Evolutionary conservation across 495 filamentous ascomycete genomes (phyloP).

Genomic region (Hypoxylon trugodes): DNA sequence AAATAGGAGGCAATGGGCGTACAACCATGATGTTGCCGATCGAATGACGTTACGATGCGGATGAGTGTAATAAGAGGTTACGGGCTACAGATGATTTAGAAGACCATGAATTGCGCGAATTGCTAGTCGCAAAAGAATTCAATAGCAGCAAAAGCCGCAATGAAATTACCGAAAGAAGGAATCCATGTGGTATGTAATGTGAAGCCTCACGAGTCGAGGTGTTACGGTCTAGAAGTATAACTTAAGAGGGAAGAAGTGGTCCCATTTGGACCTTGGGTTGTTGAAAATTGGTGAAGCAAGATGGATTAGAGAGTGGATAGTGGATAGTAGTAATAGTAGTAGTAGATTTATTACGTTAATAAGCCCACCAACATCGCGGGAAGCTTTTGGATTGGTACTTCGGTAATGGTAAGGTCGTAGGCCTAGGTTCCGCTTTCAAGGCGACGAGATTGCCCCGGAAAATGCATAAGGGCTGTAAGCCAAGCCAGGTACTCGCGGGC

Average conservation of each 20-base stretch:
- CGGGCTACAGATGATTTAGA: neutral
- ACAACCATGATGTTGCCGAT: constrained; percentile 30
- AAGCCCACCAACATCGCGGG: constrained; percentile 28
- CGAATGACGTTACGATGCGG: constrained; percentile 5
- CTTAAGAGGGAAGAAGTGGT: constrained; percentile 5
- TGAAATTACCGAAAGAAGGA: constrained; percentile 28
- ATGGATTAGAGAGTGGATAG: too few species aligned
- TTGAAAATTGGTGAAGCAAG: constrained; percentile 12
- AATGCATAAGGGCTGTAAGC: constrained; percentile 33
- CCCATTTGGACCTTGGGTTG: neutral
- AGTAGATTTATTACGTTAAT: constrained; percentile 24
- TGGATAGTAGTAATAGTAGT: too few species aligned
- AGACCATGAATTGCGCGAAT: constrained; percentile 25
- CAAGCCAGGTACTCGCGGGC: constrained; percentile 33
- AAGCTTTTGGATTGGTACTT: constrained; percentile 32
- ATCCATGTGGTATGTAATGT: constrained; percentile 37
- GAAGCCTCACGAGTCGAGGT: constrained; percentile 21
- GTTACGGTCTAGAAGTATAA: constrained; percentile 1
- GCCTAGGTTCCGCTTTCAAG: neutral
- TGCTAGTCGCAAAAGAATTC: constrained; percentile 13
- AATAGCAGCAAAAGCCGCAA: constrained; percentile 38
- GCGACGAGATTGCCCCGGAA: constrained; percentile 17
- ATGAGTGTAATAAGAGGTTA: constrained; percentile 12
- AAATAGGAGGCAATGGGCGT: constrained; percentile 20
- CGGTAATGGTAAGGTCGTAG: too few species aligned